Conservation (phyloP, 176 grass and related monocot species). For the Raddia distichophylla region DNA sequence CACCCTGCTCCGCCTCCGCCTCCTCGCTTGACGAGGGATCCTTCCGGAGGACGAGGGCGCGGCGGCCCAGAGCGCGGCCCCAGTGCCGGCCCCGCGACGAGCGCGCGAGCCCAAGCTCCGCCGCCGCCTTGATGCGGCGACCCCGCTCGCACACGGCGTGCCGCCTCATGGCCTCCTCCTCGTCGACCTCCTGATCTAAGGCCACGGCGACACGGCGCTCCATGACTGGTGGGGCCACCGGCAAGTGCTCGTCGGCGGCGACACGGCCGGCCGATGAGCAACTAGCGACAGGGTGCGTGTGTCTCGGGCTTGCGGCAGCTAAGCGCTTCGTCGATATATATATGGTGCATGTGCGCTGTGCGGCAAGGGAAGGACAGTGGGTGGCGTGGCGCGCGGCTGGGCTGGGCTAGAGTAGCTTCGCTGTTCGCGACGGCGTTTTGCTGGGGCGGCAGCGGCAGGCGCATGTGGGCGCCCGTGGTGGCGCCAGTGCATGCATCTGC, state of each 20-base stretch:
- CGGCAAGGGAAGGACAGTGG: too few relatives aligned
- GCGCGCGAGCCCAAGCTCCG: conserved; percentile 62
- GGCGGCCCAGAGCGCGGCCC: conserved; percentile 55
- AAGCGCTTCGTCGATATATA: too few relatives aligned
- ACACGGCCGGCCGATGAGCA: background rate
- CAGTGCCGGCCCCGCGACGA: conserved; percentile 58
- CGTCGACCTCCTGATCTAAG: background rate
- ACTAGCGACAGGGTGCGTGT: background rate
- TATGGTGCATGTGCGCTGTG: too few relatives aligned
- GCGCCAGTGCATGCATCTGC: conserved; percentile 21
- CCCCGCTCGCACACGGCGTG: conserved; percentile 59
- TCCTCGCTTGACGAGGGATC: background rate
- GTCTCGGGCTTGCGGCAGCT: too few relatives aligned
- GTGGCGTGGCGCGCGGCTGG: background rate
- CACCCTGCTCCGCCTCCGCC: background rate
- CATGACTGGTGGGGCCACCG: background rate
- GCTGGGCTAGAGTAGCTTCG: background rate
- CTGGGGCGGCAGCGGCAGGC: conserved; percentile 2
- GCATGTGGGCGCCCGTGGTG: conserved; percentile 21
- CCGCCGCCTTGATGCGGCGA: conserved; percentile 65
- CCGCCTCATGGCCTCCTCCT: background rate
- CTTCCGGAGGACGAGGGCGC: conserved; percentile 6
- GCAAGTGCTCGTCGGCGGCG: background rate
- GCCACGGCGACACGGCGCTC: conserved; percentile 8
- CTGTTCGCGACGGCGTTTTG: conserved; percentile 7